Evolutionary conservation across 2,329 filamentous ascomycete genomes (phyloP), one percentile per base, ranked within the genome.

Genomic region (Pezicula neosporulosa): DNA sequence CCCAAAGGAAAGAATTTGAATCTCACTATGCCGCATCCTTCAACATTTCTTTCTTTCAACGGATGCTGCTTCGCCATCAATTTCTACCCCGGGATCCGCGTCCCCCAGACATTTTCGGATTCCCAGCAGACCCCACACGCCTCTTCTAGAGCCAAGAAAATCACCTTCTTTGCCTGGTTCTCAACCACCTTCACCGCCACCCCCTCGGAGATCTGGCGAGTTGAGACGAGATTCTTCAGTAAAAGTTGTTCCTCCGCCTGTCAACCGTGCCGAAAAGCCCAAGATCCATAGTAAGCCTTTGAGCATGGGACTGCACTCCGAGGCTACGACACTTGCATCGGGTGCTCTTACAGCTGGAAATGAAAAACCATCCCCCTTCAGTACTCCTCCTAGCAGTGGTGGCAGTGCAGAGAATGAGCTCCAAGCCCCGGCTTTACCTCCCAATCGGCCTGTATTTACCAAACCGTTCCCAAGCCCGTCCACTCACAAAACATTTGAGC

Each of bases 191-290:
- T 86, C 83, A 15, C 83, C 82, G 2, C 83, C 83, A 3, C 83
- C 83, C 1, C 83, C 82, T 2, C 73, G 82, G 59, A 75, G 83
- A 55, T 86, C 83, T n/a, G 77, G 68, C 6, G 83, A 86, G 62
- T 59, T 81, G 3, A 75, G 74, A 51, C 72, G 81, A 50, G 76
- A 81, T 21, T 28, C 57, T 13, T 51, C 60, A 12, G 51, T 56
- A 60, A 55, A 76, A 65, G 54, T 68, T 48, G 69, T 71, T 24
- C 89, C 89, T 9, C 90, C 90, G 4, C 87, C 88, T 1, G 78
- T 92, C 36, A 94, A 95, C 66, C 83, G 92, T 49, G 83, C 85
- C 28, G 89, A 89, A 38, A 96, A 95, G 68, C 86, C 87, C 4
- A 85, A 82, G 61, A 79, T 87, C 49, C 77, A 57, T 33, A 64